Percentiles rank a stretch among this genome's conserved stretches.
Evolutionary conservation across 805 yeast species (phyloP).

Genomic region (Isabelozyma gotoi): DNA sequence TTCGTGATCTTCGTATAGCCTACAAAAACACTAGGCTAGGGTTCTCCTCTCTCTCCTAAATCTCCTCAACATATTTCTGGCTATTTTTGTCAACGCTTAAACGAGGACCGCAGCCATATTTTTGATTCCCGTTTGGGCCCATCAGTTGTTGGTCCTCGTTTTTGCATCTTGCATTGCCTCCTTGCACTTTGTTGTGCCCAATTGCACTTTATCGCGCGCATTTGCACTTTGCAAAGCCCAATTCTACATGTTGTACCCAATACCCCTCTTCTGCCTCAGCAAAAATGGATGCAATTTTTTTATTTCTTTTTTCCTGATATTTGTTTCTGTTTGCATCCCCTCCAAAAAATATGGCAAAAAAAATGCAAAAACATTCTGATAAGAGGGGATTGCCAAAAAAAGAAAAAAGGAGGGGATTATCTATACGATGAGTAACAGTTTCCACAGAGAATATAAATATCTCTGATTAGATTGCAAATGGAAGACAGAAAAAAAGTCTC

Average conservation of each 20-base stretch:
- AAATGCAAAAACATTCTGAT: neutral
- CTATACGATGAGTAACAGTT: neutral
- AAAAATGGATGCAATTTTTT: neutral
- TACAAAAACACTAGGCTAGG: no score
- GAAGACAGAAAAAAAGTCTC: neutral
- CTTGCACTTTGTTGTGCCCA: no score
- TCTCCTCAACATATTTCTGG: no score
- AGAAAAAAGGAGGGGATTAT: neutral
- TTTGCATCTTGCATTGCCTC: no score
- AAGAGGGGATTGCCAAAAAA: neutral
- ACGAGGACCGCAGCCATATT: no score
- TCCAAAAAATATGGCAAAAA: slow-evolving; percentile 1
- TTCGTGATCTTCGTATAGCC: no score
- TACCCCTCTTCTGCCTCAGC: neutral
- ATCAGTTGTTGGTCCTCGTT: no score
- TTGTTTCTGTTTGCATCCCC: neutral
- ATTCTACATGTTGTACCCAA: neutral
- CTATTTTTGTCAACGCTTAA: no score
- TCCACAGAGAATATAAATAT: neutral
- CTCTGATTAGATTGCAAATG: neutral
- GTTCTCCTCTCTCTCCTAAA: no score
- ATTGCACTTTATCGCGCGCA: no score
- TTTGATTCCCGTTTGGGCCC: no score
- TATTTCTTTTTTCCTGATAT: neutral
- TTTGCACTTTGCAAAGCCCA: no score